A percentile compares a stretch with the other conserved stretches of the same genome.
Conservation (phyloP, 2,329 filamentous ascomycete species). For the Penicillium concentricum region DNA sequence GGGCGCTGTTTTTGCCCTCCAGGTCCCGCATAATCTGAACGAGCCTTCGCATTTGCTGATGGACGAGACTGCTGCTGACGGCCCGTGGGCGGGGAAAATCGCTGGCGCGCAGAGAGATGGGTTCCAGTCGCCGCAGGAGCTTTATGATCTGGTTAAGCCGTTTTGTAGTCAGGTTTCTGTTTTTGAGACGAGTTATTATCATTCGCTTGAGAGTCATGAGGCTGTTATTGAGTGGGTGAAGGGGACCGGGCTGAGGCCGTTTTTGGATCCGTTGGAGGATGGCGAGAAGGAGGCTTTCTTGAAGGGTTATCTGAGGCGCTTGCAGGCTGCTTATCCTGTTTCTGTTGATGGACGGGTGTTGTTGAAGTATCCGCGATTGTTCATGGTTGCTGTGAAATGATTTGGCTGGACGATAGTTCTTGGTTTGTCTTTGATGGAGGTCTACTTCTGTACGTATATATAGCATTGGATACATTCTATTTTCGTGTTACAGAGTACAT, state of each 20-base stretch:
- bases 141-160: constrained; percentile 52
- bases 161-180: constrained; percentile 48
- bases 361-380: constrained; percentile 56
- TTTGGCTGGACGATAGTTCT: background rate
- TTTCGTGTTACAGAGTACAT: too few species aligned
- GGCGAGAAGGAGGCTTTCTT: constrained; percentile 48
- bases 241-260: constrained; percentile 58
- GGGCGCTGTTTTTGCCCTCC: constrained; percentile 55
- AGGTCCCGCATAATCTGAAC: constrained; percentile 53
- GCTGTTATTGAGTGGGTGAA: constrained; percentile 62
- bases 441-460: background rate
- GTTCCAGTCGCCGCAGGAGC: constrained; percentile 49
- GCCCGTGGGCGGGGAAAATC: constrained; percentile 42
- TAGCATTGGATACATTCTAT: too few species aligned
- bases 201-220: constrained; percentile 49
- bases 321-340: constrained; percentile 48
- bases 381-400: constrained; percentile 50
- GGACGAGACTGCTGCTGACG: constrained; percentile 43
- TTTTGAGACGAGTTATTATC: constrained; percentile 57
- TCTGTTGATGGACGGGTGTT: constrained; percentile 54
- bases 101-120: constrained; percentile 43
- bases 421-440: background rate
- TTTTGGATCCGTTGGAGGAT: constrained; percentile 48
- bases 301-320: constrained; percentile 45
- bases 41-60: constrained; percentile 54